Base-by-base conservation (phyloP, 305 asterid genomes). In the Solanum hybrid region DNA sequence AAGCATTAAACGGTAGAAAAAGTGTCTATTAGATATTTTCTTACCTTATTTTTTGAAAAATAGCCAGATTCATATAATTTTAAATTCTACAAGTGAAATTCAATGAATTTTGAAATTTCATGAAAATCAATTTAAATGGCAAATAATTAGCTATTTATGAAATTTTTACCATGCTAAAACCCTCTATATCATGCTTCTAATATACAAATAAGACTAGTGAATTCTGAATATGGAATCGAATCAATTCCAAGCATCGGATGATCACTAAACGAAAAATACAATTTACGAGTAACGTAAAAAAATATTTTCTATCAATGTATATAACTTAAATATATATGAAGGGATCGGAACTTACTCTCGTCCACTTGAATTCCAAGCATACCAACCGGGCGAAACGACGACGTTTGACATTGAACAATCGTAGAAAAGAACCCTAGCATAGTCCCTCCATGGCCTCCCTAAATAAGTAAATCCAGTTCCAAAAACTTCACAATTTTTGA, bases 371-470 rank as follows among this genome's bases (percentile, higher is more conserved):
- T 0, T 5, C 97, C 98, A 96, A 78, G 96, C 32, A 80, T 56
- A 66, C 98, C 98, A 96, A 66, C 99, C 99, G 14, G 90, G 66
- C 11, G 95, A 95, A 34, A 91, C 95, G 40, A 96, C n/a, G 3
- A 94, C 40, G 26, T 90, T 56, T 0, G 93, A 35, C 97, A 96
- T 93, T 16, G 80, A 13, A 4, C 96, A 88, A 80, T 91, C 88
- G 87, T 90, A 92, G 75, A 96, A 96, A 7, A 96, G 1, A 35
- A 96, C 99, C 86, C 97, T 92, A 0, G 98, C 96, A 88, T 93
- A 93, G 0, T 56, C 56, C 87, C 99, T 93, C 99, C 99, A 96
- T 1, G 98, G 94, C 88, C 99, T 92, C 80, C 99, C 99, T 79
- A 96, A 89, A 86, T 14, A 96, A 1, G 95, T 84, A 40, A 60